Evolutionary conservation across 1,139 yeast species (phyloP), one percentile per base, ranked within the genome.

Genomic region (Suhomyces coccinellae): DNA sequence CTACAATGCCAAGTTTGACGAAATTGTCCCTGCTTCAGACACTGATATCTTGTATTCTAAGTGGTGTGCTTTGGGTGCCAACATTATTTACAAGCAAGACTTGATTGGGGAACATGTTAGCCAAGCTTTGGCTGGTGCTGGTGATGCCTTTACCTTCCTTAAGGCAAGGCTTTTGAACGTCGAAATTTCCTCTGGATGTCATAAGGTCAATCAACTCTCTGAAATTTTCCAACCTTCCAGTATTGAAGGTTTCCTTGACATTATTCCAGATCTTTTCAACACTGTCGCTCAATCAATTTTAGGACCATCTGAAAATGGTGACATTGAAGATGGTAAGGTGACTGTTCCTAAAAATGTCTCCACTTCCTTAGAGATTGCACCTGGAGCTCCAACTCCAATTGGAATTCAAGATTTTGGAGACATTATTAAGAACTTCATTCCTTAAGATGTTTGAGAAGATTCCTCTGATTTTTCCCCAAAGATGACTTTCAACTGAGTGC

Each of bases 1-100:
- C 7, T 69, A 61, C 53, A 74, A 69, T 44, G 71, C 71, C 2
- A 41, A 49, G 24, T 41, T 57, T 4, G 75, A 69, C 49, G 51
- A 52, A 8, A 54, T 62, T 27, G 53, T 57, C 10, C 61, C 62
- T 4, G 50, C 50, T 20, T 33, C 17, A 2, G 54, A 47, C 16
- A 38, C 57, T 5, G 41, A 48, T 12, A 30, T 46, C 14, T 51
- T 46, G 11, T 56, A 51, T 38, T 38, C 51, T 16, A 47, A 49
- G 28, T 58, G 55, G 50, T 57, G 62, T 40, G 48, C 40, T 3
- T 44, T 46, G 44, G 60, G 53, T 9, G 48, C 53, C 6, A 43
- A 41, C 6, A 54, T 57, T 15, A 35, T 54, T 6, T 61, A 59
- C 36, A 52, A 52, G 33, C 47, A 54, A 12, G 56, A 56, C 20